Evolutionary conservation across 2,329 filamentous ascomycete genomes (phyloP), one percentile per base, ranked within the genome.

Genomic region (Ophiostoma piceae): DNA sequence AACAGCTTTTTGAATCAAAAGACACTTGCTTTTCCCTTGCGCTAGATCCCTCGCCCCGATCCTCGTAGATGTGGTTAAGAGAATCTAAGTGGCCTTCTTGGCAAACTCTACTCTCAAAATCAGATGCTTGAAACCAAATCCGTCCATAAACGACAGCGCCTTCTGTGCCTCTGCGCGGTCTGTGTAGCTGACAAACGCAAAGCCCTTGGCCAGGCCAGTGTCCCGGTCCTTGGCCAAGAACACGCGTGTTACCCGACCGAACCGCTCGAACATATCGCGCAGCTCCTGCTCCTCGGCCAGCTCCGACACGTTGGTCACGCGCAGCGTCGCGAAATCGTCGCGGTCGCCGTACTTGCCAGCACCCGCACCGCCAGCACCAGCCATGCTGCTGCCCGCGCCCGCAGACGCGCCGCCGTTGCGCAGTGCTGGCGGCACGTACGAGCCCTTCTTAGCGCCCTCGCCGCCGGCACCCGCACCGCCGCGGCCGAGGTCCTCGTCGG

Each of bases 201-300:
- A 99, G 73, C 95, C 95, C 88, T 99, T 99, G 76, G 95, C 95
- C 79, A 94, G 84, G 72, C 93, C 92, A 57, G 95, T 99, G 77
- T 99, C 95, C 79, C 95, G 86, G 83, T 99, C 95, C 86, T 97
- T 98, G 77, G 95, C 95, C 77, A 99, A 82, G 86, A 99, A 99
- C 67, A 99, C 95, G 80, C 95, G 89, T 70, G 94, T 98, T 78
- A 99, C 95, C 75, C 94, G 92, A 78, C 95, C 95, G 80, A 95
- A 97, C 75, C 95, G 89, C 84, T 96, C 94, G 84, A 99, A 99
- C 88, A 99, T 94, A 80, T 97, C 93, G 79, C 95, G 92, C 75
- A 99, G 86, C 81, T 99, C 95, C 79, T 88, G 84, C 82, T 99
- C 95, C 81, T 99, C 95, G 74, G 95, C 95, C 85, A 98, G 91